Base-by-base conservation (phyloP, 352 stramenopile genomes). In the Phytophthora agathidicida region DNA sequence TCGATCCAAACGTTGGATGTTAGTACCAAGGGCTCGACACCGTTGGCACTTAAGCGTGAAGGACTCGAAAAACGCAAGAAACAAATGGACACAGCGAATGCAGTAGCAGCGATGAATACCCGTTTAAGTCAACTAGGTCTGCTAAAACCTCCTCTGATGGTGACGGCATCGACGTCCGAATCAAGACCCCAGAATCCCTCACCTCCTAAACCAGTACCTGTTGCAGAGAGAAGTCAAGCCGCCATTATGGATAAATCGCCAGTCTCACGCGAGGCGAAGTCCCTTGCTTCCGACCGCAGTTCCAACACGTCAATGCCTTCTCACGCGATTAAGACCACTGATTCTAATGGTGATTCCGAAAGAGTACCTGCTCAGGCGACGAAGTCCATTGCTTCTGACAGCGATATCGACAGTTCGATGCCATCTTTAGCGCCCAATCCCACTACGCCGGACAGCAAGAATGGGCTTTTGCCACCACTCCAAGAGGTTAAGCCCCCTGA, bases 101-200 rank as follows among this genome's bases (percentile, higher is more conserved):
- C 85, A 2, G 82, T 94, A 3, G 77, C 75, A 2, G 70, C 76
- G 11, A 94, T 94, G 85, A 91, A 92, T 57, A 77, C 56, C 2
- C 80, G 73, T 22, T 49, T 94, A 8, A 77, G 68, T 22, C 77
- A 89, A 39, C 46, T 94, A 4, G 85, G 85, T 1, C 27, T 94
- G 20, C 49, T 92, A 7, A 65, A 54, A 32, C 11, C 36, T n/a
- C n/a, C n/a, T 4, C 36, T 24, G 16, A 42, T 28, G 38, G 57
- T 53, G 35, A 23, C 31, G 24, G 23, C 42, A 32, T 14, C 51
- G 26, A 51, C 50, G 19, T 9, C 46, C 43, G 19, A 39, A 28
- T 32, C 17, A 13, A 48, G n/a, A 39, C 6, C 20, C 3, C 48
- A 33, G 22, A 17, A 10, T 26, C 3, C 50, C 36, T 60, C 42